phyloP scores from a whole-genome alignment of 352 stramenopile genomes.

The Phytopythium ostracodes region DNA sequence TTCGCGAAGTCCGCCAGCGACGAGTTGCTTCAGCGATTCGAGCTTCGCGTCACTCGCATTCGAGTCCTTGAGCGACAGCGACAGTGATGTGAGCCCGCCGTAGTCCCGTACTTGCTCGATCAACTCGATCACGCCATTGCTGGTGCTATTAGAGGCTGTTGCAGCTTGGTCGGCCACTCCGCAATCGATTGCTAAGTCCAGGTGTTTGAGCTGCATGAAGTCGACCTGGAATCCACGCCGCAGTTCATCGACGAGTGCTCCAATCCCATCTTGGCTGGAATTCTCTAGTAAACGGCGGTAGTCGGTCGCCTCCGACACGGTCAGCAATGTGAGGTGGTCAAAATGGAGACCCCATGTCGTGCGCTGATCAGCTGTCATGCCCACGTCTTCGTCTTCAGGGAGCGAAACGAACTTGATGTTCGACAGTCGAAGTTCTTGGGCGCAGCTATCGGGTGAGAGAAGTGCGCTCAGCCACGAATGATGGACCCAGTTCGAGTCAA shows the following conservation, averaged over 20 bases:
- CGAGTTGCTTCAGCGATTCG: constrained; percentile 24
- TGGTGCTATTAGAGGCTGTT: too few species aligned
- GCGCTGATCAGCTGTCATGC: constrained; percentile 3
- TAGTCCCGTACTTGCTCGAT: constrained; percentile 22
- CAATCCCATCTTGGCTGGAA: neutral
- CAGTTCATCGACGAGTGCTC: constrained; percentile 29
- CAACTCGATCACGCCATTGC: constrained; percentile 13
- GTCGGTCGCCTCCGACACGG: constrained; percentile 22
- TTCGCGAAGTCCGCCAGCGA: constrained; percentile 36
- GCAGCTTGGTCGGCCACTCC: neutral
- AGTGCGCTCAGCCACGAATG: constrained; percentile 52
- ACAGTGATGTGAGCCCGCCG: constrained; percentile 12
- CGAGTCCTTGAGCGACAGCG: constrained; percentile 9
- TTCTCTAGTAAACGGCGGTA: neutral
- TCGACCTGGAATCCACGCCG: constrained; percentile 41
- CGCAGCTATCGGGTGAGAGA: constrained; percentile 42
- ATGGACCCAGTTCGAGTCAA: constrained; percentile 52
- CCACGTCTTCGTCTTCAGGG: constrained; percentile 6
- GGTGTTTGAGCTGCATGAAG: constrained; percentile 45
- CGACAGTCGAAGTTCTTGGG: constrained; percentile 32
- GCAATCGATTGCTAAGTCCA: constrained; percentile 29
- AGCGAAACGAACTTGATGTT: constrained; percentile 29
- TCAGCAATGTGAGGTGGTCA: constrained; percentile 32
- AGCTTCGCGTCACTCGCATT: constrained; percentile 7
- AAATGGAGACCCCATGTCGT: constrained; percentile 49